A percentile compares a stretch with the other conserved stretches of the same genome.
Conservation (phyloP, 139 green algal genomes). For the Picochlorum sp. region DNA sequence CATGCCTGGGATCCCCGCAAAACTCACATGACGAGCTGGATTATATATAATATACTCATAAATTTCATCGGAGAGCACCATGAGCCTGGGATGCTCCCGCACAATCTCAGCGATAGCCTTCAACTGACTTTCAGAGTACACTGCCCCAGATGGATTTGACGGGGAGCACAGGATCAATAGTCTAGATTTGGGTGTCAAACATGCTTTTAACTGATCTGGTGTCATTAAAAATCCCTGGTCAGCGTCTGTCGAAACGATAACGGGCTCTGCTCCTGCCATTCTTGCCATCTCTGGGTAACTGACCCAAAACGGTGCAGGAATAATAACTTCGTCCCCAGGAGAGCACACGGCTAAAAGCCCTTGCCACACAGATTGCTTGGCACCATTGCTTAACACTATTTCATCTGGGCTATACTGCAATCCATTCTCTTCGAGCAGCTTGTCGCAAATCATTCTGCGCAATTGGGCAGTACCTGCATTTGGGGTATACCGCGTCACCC, state of each 20-base stretch:
- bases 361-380: slow-evolving; percentile 94
- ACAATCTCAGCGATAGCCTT: slow-evolving; percentile 76
- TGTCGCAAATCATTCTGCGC: slow-evolving; percentile 71
- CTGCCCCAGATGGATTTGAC: slow-evolving; percentile 88
- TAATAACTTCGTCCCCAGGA: slow-evolving; percentile 75
- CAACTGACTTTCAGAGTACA: slow-evolving; percentile 66
- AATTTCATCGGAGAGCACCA: slow-evolving; percentile 81
- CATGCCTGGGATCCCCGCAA: slow-evolving; percentile 81
- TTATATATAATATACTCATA: slow-evolving; percentile 94
- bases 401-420: slow-evolving; percentile 70
- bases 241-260: slow-evolving; percentile 63
- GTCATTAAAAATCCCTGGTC: slow-evolving; percentile 72
- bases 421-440: slow-evolving; percentile 84
- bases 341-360: slow-evolving; percentile 53
- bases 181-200: slow-evolving; percentile 68
- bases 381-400: slow-evolving; percentile 90
- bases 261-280: slow-evolving; percentile 67
- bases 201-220: slow-evolving; percentile 55
- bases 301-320: slow-evolving; percentile 95
- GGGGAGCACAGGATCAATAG: slow-evolving; percentile 96
- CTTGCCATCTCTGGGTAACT: slow-evolving; percentile 94
- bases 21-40: slow-evolving; percentile 71
- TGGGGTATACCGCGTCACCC: slow-evolving; percentile 88
- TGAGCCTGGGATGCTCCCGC: slow-evolving; percentile 71
- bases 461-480: slow-evolving; percentile 80